Base-by-base conservation (phyloP, 2,329 filamentous ascomycete species). In the Talaromyces sp. region DNA sequence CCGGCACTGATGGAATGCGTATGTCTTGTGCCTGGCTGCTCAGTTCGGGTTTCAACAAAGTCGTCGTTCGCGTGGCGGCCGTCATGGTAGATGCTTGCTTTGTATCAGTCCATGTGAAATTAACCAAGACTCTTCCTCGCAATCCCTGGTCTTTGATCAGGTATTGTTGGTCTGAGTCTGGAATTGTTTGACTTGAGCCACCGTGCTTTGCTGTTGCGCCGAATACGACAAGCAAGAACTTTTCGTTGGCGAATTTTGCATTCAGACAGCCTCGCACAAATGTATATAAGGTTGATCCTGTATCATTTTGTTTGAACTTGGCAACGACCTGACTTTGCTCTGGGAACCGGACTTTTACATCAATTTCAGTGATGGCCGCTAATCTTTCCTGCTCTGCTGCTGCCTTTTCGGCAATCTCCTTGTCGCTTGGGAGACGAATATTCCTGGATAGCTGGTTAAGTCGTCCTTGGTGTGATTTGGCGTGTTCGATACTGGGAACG, bases 291-390 rank as follows among this genome's bases (percentile, higher is more conserved):
- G 85, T 83, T 2, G 83, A 81, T 1, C 88, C 89, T 0, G 90
- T 92, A 60, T 93, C 88, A 1, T 80, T 74, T 21, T 86, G 85
- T 1, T 82, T 83, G 67, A 96, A 86, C n/a, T 82, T 83, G 77
- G 88, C 88, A 58, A 92, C 86, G 35, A 92, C 86, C 60, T 88
- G 87, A 63, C 87, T 90, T 68, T 93, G 90, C 72, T 98, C 93
- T 0, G 93, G 93, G 69, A 97, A 93, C 28, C 93, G 89, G 56
- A 97, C 84, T 67, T 90, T 92, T 66, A 98, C 82, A 31, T 86
- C 83, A 35, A 96, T 84, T 35, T 85, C 84, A 58, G 84, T 86
- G 64, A 93, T 82, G 5, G 84, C 82, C 5, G 87, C 83, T 1
- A 92, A 79, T 66, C 82, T 88, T 33, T 87, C 86, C 54, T 85